Evolutionary conservation across 106 monocot genomes (phyloP).

Genomic region (Dioscorea dumetorum): DNA sequence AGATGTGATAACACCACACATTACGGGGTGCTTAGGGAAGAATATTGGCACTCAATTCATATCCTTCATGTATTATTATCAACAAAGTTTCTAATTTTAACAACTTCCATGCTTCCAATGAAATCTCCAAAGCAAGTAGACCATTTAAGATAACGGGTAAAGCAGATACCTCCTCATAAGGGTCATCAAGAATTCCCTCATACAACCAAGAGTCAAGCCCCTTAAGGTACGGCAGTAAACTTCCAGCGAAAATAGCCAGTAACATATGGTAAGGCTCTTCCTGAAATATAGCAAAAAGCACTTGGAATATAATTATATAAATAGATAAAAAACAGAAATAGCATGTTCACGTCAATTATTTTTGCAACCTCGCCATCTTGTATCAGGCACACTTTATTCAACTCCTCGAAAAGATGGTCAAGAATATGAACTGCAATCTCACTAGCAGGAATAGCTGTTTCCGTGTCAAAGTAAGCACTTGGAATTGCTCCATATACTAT

Average conservation of each 20-base stretch:
- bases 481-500: conserved; percentile 58
- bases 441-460: conserved; percentile 23
- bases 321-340: conserved; percentile 8
- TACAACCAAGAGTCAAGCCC: conserved; percentile 89
- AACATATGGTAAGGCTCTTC: conserved; percentile 87
- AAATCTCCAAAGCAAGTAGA: too few relatives aligned
- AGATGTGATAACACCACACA: too few relatives aligned
- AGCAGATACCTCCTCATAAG: conserved; percentile 73
- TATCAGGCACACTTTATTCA: conserved; percentile 75
- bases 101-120: too few relatives aligned
- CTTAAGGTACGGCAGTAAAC: conserved; percentile 74
- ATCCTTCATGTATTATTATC: too few relatives aligned
- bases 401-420: conserved; percentile 62
- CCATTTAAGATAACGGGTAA: too few relatives aligned
- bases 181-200: conserved; percentile 93
- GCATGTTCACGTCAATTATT: conserved; percentile 2
- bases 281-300: conserved; percentile 24
- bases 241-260: conserved; percentile 51
- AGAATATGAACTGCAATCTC: conserved; percentile 71
- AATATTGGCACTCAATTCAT: too few relatives aligned
- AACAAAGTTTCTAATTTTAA: too few relatives aligned
- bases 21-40: too few relatives aligned
- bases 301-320: conserved; percentile 12
- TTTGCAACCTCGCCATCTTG: conserved; percentile 81
- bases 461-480: conserved; percentile 35